Conservation (phyloP, 140 eudicot species). For the Flaveria floridana region DNA sequence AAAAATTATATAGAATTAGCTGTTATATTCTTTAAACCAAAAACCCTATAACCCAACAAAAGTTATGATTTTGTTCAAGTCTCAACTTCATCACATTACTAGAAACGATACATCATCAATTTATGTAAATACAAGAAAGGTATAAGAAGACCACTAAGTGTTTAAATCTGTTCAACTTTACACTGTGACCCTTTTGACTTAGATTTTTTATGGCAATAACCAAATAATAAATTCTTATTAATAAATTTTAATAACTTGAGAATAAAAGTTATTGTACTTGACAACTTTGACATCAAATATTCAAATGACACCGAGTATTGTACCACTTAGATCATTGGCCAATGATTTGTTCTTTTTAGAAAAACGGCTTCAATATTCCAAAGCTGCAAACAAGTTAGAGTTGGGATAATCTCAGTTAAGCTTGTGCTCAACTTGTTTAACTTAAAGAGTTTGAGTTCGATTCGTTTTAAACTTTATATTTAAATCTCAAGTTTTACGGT, state of each 20-base stretch:
- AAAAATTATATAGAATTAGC: background rate
- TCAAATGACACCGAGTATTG: background rate
- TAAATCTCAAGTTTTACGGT: too few species aligned
- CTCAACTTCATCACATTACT: background rate
- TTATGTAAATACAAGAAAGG: too few species aligned
- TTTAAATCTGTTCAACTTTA: constrained; percentile 5
- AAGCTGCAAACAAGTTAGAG: too few species aligned
- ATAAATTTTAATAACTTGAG: background rate
- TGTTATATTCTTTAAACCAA: background rate
- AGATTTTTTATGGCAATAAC: background rate
- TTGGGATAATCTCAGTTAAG: too few species aligned
- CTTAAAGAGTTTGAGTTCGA: too few species aligned
- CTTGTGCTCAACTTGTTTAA: background rate
- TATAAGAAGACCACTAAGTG: background rate
- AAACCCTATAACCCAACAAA: background rate
- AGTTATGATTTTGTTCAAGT: background rate
- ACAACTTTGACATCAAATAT: background rate
- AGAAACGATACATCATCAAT: background rate
- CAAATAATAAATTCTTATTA: background rate
- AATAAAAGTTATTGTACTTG: background rate
- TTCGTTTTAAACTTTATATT: too few species aligned
- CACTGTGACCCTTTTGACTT: constrained; percentile 17
- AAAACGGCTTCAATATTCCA: background rate
- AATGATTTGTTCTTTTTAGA: background rate
- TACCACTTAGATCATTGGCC: background rate